A percentile compares a stretch with the other conserved stretches of the same genome.
phyloP scores from a whole-genome alignment of 257 asterid genomes.

The Solanum pimpinellifolium region DNA sequence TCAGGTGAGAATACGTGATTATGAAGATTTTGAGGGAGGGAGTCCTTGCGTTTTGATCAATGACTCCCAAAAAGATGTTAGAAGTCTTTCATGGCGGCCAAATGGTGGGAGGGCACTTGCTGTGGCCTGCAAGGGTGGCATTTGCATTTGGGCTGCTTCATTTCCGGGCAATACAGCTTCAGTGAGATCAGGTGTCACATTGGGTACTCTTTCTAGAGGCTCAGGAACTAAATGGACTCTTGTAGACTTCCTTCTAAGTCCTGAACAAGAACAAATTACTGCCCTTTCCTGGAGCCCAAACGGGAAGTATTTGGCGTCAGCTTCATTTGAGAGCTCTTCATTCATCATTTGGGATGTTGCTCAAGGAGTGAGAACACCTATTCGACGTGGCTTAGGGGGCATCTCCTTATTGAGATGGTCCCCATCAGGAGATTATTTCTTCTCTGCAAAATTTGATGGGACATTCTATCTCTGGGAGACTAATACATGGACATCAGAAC shows the following conservation, averaged over 20 bases:
- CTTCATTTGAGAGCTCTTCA: constrained; percentile 79
- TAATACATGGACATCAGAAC: constrained; percentile 94
- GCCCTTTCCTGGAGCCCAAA: constrained; percentile 97
- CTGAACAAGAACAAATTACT: constrained; percentile 59
- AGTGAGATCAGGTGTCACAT: constrained; percentile 61
- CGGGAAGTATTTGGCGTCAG: constrained; percentile 97
- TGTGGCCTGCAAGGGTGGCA: constrained; percentile 94
- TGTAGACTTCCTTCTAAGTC: constrained; percentile 81
- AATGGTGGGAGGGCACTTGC: constrained; percentile 84
- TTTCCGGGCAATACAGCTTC: constrained; percentile 69
- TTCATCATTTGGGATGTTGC: constrained; percentile 97
- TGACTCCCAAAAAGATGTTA: constrained; percentile 70
- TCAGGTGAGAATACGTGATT: constrained; percentile 70
- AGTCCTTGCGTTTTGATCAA: constrained; percentile 45
- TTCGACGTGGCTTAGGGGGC: constrained; percentile 98
- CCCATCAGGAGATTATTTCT: constrained; percentile 89
- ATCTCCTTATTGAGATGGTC: constrained; percentile 94
- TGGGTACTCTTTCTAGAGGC: constrained; percentile 67
- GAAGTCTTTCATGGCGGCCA: constrained; percentile 85
- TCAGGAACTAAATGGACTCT: constrained; percentile 70
- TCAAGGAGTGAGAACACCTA: constrained; percentile 87
- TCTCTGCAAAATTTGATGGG: constrained; percentile 88
- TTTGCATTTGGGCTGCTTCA: constrained; percentile 95
- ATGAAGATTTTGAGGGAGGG: constrained; percentile 75
- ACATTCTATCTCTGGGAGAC: constrained; percentile 99